Conservation (phyloP, 176 grass and related monocot genomes). For the Musa troglodytarum region DNA sequence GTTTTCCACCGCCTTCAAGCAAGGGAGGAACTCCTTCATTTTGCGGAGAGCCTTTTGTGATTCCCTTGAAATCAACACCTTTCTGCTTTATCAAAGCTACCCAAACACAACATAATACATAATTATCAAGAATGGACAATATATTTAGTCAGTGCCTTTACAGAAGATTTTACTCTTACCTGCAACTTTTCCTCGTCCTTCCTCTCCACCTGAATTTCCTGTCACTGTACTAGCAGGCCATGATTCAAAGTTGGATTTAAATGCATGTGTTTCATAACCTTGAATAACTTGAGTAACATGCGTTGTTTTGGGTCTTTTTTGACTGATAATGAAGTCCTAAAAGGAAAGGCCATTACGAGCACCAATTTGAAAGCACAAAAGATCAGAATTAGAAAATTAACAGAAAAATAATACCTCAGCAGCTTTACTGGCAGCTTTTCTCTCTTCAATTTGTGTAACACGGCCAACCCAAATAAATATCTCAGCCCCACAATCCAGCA, state of each 20-base stretch:
- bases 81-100: slow-evolving; percentile 89
- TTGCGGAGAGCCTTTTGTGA: slow-evolving; percentile 50
- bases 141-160: not conserved
- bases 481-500: slow-evolving; percentile 86
- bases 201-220: slow-evolving; percentile 50
- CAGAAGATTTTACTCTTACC: slow-evolving; percentile 31
- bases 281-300: slow-evolving; percentile 77
- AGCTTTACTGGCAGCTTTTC: slow-evolving; percentile 80
- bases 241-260: slow-evolving; percentile 92
- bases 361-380: not conserved
- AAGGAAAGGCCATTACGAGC: slow-evolving; percentile 6
- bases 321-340: slow-evolving; percentile 65
- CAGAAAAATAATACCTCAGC: slow-evolving; percentile 55
- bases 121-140: slow-evolving; percentile 21
- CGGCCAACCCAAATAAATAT: slow-evolving; percentile 93
- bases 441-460: slow-evolving; percentile 81
- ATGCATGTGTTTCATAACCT: slow-evolving; percentile 80
- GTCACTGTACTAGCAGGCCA: slow-evolving; percentile 58
- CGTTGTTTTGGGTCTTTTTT: slow-evolving; percentile 82
- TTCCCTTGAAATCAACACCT: slow-evolving; percentile 80
- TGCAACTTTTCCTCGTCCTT: slow-evolving; percentile 93
- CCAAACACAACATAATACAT: slow-evolving; percentile 18
- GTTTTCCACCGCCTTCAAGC: slow-evolving; percentile 85
- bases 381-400: slow-evolving; percentile 8
- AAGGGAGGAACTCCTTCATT: slow-evolving; percentile 97